Evolutionary conservation across 148 eudicot genomes (phyloP).

Genomic region (Camellia granthamiana): DNA sequence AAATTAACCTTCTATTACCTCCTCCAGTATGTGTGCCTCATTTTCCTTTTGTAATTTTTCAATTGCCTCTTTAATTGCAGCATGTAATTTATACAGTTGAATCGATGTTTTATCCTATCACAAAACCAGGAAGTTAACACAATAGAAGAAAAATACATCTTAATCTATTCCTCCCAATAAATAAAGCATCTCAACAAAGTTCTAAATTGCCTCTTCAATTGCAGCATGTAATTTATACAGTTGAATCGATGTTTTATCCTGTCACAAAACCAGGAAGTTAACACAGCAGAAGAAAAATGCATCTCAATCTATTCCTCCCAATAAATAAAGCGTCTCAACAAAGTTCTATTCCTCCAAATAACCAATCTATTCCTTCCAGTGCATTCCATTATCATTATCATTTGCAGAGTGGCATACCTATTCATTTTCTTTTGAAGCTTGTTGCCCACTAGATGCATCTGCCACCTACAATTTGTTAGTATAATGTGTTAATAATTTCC

Average conservation of each 20-base stretch:
- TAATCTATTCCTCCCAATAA: neutral
- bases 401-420: too few relatives aligned
- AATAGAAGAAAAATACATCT: neutral
- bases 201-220: slow-evolving; percentile 10
- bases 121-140: neutral
- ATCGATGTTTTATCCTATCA: neutral
- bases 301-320: neutral
- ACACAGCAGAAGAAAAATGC: neutral
- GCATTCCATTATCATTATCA: too few relatives aligned
- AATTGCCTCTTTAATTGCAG: slow-evolving; percentile 16
- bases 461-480: too few relatives aligned
- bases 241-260: neutral
- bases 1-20: slow-evolving; percentile 17
- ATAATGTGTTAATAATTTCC: too few relatives aligned
- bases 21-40: slow-evolving; percentile 19
- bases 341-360: neutral
- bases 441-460: too few relatives aligned
- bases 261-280: neutral
- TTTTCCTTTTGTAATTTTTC: slow-evolving; percentile 14
- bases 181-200: neutral
- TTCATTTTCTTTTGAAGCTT: too few relatives aligned
- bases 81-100: slow-evolving; percentile 11
- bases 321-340: neutral
- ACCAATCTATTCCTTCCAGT: neutral
- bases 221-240: slow-evolving; percentile 15